A percentile compares a stretch with the other conserved stretches of the same genome.
phyloP scores from a whole-genome alignment of 164 flowering plant species.

The Sedum album region DNA sequence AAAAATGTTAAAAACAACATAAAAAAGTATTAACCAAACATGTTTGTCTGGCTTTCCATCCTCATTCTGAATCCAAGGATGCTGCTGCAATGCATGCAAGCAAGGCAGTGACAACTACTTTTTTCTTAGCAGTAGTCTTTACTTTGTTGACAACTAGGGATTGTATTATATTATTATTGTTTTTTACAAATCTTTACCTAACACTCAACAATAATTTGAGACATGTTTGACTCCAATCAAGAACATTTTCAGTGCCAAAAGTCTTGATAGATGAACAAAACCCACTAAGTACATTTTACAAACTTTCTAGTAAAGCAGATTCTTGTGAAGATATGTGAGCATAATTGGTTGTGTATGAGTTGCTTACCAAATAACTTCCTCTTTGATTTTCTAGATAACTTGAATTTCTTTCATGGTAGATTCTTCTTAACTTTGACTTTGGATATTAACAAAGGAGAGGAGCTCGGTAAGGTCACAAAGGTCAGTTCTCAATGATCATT shows the following conservation, averaged over 20 bases:
- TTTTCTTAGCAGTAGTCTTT: not conserved
- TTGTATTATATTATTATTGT: not conserved
- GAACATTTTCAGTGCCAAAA: not conserved
- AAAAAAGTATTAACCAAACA: not conserved
- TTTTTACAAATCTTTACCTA: not conserved
- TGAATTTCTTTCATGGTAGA: not conserved
- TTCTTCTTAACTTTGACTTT: not conserved
- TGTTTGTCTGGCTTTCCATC: not conserved
- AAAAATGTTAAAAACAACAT: not conserved
- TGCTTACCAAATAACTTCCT: not conserved
- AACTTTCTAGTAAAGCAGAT: not conserved
- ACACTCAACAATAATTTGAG: slow-evolving; percentile 2
- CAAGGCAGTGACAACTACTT: not conserved
- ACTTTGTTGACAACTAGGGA: not conserved
- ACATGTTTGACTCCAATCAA: not conserved
- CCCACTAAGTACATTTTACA: not conserved
- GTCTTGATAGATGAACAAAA: slow-evolving; percentile 1
- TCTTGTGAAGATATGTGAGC: not conserved
- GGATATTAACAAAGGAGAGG: not conserved
- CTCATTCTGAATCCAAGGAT: not conserved
- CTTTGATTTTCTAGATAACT: not conserved
- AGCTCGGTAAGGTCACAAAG: not conserved
- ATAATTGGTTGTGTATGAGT: not conserved
- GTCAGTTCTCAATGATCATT: not conserved
- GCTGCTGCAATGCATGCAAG: not conserved